Percentiles rank a stretch among this genome's conserved stretches.
phyloP scores from a whole-genome alignment of 192 early-diverging fungal genomes.

The Phycomyces blakesleeanus region DNA sequence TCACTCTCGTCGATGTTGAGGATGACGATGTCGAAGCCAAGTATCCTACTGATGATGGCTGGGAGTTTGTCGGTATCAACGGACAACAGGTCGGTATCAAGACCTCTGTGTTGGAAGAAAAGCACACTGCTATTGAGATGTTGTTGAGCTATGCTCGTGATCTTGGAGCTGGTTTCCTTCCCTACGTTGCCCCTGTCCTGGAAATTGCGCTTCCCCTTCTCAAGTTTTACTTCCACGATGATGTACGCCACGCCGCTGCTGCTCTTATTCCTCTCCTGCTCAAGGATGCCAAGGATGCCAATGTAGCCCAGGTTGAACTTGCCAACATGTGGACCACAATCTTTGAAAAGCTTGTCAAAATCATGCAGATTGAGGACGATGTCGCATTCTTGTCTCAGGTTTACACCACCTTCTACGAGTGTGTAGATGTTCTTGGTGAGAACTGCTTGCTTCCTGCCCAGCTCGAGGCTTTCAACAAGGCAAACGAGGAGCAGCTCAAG shows the following conservation, averaged over 20 bases:
- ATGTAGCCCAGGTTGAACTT: constrained; percentile 48
- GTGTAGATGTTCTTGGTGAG: constrained; percentile 61
- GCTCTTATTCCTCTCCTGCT: constrained; percentile 79
- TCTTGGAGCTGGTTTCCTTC: constrained; percentile 83
- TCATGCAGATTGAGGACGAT: constrained; percentile 80
- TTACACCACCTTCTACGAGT: constrained; percentile 74
- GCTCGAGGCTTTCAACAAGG: constrained; percentile 67
- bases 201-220: constrained; percentile 86
- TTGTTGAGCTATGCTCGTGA: constrained; percentile 90
- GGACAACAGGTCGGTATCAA: constrained; percentile 96
- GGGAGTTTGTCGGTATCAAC: constrained; percentile 92
- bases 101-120: constrained; percentile 95
- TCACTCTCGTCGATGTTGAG: constrained; percentile 79
- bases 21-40: constrained; percentile 73
- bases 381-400: constrained; percentile 72
- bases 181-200: constrained; percentile 79
- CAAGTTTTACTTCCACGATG: constrained; percentile 98
- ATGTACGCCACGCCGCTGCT: constrained; percentile 87
- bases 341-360: constrained; percentile 72
- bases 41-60: constrained; percentile 94
- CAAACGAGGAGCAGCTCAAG: constrained; percentile 64
- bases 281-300: constrained; percentile 50
- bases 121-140: constrained; percentile 98
- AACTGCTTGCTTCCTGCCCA: constrained; percentile 61
- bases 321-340: constrained; percentile 70